Conservation (phyloP, 2,329 filamentous ascomycete species). For the Monosporascus sp. region DNA sequence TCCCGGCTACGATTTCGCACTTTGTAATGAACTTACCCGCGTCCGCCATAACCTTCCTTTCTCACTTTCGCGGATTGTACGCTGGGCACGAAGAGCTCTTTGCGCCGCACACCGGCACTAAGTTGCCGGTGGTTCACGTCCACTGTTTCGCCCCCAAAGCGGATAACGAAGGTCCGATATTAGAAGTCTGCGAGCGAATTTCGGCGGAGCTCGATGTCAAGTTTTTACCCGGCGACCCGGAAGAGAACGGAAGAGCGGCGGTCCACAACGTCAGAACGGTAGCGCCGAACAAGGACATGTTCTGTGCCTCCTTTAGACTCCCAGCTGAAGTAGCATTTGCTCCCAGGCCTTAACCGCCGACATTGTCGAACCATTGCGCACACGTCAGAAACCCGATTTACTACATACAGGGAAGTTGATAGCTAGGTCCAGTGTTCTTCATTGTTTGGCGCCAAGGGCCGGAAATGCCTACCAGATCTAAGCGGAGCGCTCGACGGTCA, state of each 20-base stretch:
- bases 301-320: conserved; percentile 86
- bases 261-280: conserved; percentile 78
- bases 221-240: conserved; percentile 49
- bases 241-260: conserved; percentile 43
- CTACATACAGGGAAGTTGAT: neutral
- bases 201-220: conserved; percentile 54
- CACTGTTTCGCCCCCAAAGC: conserved; percentile 89
- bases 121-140: conserved; percentile 81
- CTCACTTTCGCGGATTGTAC: conserved; percentile 74
- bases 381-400: neutral
- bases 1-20: conserved; percentile 78
- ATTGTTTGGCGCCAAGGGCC: neutral
- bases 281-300: conserved; percentile 92
- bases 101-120: conserved; percentile 48
- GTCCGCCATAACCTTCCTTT: conserved; percentile 78
- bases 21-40: conserved; percentile 98
- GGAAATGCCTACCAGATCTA: neutral
- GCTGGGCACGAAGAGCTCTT: conserved; percentile 65
- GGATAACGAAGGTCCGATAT: conserved; percentile 63
- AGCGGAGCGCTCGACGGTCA: neutral
- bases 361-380: neutral
- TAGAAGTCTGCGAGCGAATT: conserved; percentile 63
- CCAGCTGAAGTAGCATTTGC: conserved; percentile 79
- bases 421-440: neutral
- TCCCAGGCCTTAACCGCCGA: conserved; percentile 8